A percentile compares a stretch with the other conserved stretches of the same genome.
Evolutionary conservation across 768 basidiomycete genomes (phyloP).

Genomic region (Mycena kentingensis): DNA sequence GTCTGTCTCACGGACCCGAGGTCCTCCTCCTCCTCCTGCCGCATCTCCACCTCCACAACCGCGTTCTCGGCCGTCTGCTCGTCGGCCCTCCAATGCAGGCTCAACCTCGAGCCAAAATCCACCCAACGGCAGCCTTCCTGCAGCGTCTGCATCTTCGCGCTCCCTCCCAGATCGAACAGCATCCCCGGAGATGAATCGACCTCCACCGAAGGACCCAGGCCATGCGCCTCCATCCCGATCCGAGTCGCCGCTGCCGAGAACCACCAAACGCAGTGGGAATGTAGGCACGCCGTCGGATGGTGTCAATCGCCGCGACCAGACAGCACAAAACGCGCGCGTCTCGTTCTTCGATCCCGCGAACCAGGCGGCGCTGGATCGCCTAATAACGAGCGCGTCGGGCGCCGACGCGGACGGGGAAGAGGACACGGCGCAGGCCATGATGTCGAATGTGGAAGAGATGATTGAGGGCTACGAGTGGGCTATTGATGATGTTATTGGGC

Average conservation of each 20-base stretch:
- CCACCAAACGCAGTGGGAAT: conserved; percentile 16
- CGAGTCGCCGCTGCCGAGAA: conserved; percentile 22
- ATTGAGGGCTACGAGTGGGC: conserved; percentile 98
- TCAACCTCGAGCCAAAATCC: conserved; percentile 38
- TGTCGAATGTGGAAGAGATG: conserved; percentile 97
- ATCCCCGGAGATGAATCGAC: conserved; percentile 4
- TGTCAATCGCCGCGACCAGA: conserved; percentile 49
- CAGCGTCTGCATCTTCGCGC: conserved; percentile 12
- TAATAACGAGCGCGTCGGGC: conserved; percentile 55
- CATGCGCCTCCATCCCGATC: conserved; percentile 28
- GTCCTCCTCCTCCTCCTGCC: conserved; percentile 36
- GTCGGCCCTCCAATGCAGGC: conserved; percentile 49
- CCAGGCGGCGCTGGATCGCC: conserved; percentile 69
- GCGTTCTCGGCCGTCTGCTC: conserved; percentile 33
- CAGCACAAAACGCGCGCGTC: conserved; percentile 61
- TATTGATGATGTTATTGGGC: conserved; percentile 70
- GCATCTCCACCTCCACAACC: conserved; percentile 35
- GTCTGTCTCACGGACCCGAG: conserved; percentile 9
- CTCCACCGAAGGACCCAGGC: conserved; percentile 26
- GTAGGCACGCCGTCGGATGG: conserved; percentile 32
- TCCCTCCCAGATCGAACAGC: conserved; percentile 22
- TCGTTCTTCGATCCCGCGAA: conserved; percentile 84
- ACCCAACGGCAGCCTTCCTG: conserved; percentile 22
- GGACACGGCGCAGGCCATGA: conserved; percentile 76
- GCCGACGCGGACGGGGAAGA: conserved; percentile 64